phyloP scores from a whole-genome alignment of 495 filamentous ascomycete genomes.

The Talaromyces proteolyticus region DNA sequence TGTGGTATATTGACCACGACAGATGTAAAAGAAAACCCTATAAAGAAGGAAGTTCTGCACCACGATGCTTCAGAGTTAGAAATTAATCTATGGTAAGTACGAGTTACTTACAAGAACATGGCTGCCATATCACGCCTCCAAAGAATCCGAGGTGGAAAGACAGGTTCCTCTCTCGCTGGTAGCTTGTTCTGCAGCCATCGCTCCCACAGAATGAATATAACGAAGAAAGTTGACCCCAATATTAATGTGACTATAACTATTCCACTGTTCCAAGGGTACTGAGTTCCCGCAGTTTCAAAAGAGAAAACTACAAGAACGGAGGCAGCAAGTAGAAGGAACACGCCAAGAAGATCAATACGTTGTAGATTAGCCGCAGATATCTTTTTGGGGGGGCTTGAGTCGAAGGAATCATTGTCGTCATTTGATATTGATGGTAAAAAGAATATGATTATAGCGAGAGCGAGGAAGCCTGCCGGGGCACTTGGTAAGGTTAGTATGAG shows the following conservation, averaged over 20 bases:
- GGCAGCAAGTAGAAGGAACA: constrained; percentile 38
- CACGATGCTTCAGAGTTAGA: not conserved
- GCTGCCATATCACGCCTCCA: constrained; percentile 4
- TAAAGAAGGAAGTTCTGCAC: not conserved
- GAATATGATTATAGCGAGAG: not conserved
- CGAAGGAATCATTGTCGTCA: not conserved
- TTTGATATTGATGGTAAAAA: not conserved
- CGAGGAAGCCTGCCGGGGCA: not conserved
- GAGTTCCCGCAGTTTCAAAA: constrained; percentile 46
- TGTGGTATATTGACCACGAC: not conserved
- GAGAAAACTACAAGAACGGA: constrained; percentile 46
- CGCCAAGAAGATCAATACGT: constrained; percentile 44
- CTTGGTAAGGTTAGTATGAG: not conserved
- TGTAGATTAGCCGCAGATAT: not conserved
- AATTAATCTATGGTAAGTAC: not conserved
- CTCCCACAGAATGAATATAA: constrained; percentile 22
- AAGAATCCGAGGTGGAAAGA: constrained; percentile 12
- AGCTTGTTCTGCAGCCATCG: constrained; percentile 7
- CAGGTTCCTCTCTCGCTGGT: not conserved
- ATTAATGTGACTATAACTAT: constrained; percentile 30
- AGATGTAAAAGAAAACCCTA: not conserved
- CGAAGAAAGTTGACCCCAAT: constrained; percentile 14
- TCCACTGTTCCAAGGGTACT: constrained; percentile 26
- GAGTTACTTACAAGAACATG: not conserved
- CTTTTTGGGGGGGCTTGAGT: not conserved